These are phyloP conservation scores for Panicum virgatum DNA, from an alignment of 202 grass and related monocot genomes.

Conservation along the genomic window DNA sequence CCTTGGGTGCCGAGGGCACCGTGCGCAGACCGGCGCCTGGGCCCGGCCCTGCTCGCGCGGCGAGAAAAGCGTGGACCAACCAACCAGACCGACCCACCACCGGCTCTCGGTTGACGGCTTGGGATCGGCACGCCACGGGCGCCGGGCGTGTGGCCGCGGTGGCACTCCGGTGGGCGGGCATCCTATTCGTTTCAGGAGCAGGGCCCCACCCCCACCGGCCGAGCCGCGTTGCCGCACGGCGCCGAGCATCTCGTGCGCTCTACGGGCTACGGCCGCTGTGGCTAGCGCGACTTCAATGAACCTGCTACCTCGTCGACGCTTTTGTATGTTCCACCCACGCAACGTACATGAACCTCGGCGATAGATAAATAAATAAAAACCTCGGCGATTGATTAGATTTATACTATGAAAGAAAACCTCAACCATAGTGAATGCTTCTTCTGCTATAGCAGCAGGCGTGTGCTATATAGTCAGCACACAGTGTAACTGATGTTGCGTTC, in stretches of 20 bases:
- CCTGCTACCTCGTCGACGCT: not conserved
- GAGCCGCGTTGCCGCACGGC: not conserved
- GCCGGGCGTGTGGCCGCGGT: not conserved
- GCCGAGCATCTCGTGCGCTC: not conserved
- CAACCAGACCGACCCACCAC: not conserved
- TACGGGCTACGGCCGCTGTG: too few species aligned
- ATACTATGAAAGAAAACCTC: too few species aligned
- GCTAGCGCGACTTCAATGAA: not conserved
- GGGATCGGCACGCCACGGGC: not conserved
- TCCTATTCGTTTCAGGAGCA: not conserved
- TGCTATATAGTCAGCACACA: not conserved
- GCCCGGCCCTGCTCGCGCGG: too few species aligned
- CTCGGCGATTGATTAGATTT: too few species aligned
- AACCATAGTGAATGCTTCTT: not conserved
- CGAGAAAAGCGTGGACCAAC: constrained; percentile 30
- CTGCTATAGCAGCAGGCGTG: too few species aligned
- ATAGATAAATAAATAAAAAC: too few species aligned
- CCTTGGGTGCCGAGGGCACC: not conserved
- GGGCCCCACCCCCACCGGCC: not conserved
- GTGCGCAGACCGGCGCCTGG: not conserved
- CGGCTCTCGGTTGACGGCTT: too few species aligned
- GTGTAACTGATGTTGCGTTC: too few species aligned
- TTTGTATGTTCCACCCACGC: not conserved
- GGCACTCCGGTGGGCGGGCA: not conserved
- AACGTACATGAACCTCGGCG: not conserved